Evolutionary conservation across 2,329 filamentous ascomycete genomes (phyloP), one percentile per base, ranked within the genome.

Genomic region (Myriosclerotinia scirpicola): DNA sequence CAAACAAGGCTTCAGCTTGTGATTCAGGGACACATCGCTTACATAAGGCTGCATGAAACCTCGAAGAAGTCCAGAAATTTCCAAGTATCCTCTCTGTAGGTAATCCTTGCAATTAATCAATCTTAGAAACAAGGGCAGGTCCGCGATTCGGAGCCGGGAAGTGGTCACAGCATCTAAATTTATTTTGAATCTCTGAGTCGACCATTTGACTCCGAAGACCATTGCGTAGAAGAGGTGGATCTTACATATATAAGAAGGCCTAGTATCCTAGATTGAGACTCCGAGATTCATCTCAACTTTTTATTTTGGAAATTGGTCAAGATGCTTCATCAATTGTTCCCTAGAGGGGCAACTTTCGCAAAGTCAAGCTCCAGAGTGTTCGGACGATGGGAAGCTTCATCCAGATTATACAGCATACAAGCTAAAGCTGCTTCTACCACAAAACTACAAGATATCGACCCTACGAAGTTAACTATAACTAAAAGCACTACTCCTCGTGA

Each of bases 401-500:
- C 78, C 54, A 76, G 78, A 48, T 70, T 75, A 66, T 87, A 84
- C 76, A 87, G 84, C 79, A 81, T 84, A 76, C 79, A 82, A 75
- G 71, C 73, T 34, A 65, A 71, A 59, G 65, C 71, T 22, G 71
- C 72, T 12, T 71, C 73, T 5, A 69, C 71, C 8, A 52, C 60
- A 3, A 84, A 85, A 76, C 84, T 88, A 42, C 83, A 85, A 65
- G 87, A 86, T 66, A 85, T 98, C 71, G 92, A 98, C 78, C 81
- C 90, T n/a, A 85, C 87, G 50, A 90, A 89, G 79, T 86, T 98
- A 68, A 82, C 83, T 59, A 83, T 97, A 75, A 88, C 87, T 67
- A 87, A 89, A 80, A 96, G 91, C 1, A 85, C 82, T 9, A 87
- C 84, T 4, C 95, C 94, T 14, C 95, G 94, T 79, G 78, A 84